Evolutionary conservation across 2,329 filamentous ascomycete species (phyloP).

Genomic region (Botrytis aclada): DNA sequence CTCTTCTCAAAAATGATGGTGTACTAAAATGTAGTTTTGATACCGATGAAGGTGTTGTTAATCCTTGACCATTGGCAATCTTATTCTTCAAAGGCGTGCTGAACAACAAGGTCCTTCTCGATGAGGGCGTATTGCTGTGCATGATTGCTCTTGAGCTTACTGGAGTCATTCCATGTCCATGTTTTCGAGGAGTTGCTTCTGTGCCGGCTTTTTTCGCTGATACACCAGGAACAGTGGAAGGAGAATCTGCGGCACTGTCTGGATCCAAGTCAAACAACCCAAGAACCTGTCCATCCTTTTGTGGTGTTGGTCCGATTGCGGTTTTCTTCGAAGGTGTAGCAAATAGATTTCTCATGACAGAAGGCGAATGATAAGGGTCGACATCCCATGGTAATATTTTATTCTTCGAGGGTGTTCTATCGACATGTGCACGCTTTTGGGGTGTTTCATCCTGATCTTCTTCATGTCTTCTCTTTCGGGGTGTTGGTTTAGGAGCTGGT

Average conservation of each 20-base stretch:
- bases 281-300: constrained; percentile 72
- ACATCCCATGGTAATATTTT: constrained; percentile 39
- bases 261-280: constrained; percentile 71
- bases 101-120: constrained; percentile 61
- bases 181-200: constrained; percentile 42
- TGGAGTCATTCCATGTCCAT: not conserved
- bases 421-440: constrained; percentile 48
- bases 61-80: constrained; percentile 40
- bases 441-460: constrained; percentile 45
- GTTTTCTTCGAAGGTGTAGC: constrained; percentile 54
- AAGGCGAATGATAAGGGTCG: constrained; percentile 53
- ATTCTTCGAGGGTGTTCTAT: constrained; percentile 47
- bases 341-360: constrained; percentile 56
- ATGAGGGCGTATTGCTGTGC: constrained; percentile 44
- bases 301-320: constrained; percentile 73
- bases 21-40: constrained; percentile 63
- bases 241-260: constrained; percentile 46
- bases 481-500: constrained; percentile 35
- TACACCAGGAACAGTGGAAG: constrained; percentile 15
- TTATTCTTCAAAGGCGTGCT: constrained; percentile 60
- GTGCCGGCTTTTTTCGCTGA: constrained; percentile 27
- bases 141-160: constrained; percentile 19
- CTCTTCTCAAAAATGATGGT: constrained; percentile 65
- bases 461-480: constrained; percentile 40
- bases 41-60: constrained; percentile 48